A percentile compares a stretch with the other conserved stretches of the same genome.
These are phyloP conservation scores for Neospora caninum DNA, from an alignment of 169 alveolate species.

Conservation along the genomic window DNA sequence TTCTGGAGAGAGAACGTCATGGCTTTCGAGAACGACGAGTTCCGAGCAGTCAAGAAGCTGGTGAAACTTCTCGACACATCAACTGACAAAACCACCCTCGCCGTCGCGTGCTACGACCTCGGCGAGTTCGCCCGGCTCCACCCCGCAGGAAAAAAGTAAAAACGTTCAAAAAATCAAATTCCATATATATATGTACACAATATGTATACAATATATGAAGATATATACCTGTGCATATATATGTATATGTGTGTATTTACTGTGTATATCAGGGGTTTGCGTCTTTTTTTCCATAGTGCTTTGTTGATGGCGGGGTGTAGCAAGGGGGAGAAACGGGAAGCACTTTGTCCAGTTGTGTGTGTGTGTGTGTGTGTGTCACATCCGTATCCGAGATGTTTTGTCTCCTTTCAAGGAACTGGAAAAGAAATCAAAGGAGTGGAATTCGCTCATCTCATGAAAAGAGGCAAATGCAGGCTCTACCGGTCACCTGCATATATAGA, in stretches of 20 bases:
- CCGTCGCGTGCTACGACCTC: slow-evolving; percentile 86
- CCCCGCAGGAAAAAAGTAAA: slow-evolving; percentile 82
- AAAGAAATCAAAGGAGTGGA: too few relatives aligned
- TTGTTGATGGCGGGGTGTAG: too few relatives aligned
- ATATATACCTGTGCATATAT: not conserved
- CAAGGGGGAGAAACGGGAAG: too few relatives aligned
- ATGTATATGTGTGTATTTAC: not conserved
- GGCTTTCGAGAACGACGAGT: slow-evolving; percentile 74
- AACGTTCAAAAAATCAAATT: not conserved
- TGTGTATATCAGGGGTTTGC: too few relatives aligned
- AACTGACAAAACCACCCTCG: slow-evolving; percentile 74
- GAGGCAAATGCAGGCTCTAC: too few relatives aligned
- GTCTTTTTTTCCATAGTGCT: too few relatives aligned
- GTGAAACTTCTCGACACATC: slow-evolving; percentile 67
- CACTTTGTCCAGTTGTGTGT: too few relatives aligned
- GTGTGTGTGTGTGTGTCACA: too few relatives aligned
- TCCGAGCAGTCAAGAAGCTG: slow-evolving; percentile 72
- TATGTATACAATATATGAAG: not conserved
- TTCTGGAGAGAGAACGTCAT: slow-evolving; percentile 80
- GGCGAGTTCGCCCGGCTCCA: slow-evolving; percentile 88
- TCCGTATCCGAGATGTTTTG: too few relatives aligned
- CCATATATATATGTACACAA: not conserved
- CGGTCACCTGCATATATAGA: too few relatives aligned
- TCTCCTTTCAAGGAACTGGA: too few relatives aligned
- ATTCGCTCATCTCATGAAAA: too few relatives aligned